Evolutionary conservation across 306 rosid genomes (phyloP).

Genomic region (Vachellia pachyceras): DNA sequence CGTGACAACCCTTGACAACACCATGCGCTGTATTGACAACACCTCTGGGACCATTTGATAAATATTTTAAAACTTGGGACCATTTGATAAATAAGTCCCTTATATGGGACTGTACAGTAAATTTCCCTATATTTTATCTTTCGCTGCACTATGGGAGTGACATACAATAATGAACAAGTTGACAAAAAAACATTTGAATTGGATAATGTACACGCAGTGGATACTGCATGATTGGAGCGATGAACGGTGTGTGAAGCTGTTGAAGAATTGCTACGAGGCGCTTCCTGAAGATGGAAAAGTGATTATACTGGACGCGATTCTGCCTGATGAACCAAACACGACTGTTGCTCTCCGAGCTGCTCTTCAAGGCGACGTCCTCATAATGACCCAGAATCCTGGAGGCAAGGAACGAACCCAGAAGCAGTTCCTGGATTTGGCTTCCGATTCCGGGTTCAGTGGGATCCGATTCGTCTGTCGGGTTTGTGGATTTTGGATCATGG

Average conservation of each 20-base stretch:
- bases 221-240: constrained; percentile 28
- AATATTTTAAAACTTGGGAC: no score
- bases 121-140: no score
- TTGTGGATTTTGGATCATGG: constrained; percentile 5
- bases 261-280: not conserved
- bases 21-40: no score
- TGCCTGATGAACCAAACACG: not conserved
- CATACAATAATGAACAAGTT: no score
- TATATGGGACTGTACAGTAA: no score
- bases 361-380: not conserved
- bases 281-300: constrained; percentile 9
- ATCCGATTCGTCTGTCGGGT: not conserved
- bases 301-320: not conserved
- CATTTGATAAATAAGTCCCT: no score
- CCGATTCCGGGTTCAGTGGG: constrained; percentile 13
- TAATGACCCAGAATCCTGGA: not conserved
- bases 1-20: no score
- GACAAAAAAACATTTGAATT: no score
- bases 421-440: no score
- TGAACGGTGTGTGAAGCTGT: not conserved
- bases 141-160: no score
- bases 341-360: not conserved
- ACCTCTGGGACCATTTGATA: no score
- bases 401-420: not conserved
- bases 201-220: not conserved